These are phyloP conservation scores for Tuber magnatum DNA, from an alignment of 495 filamentous ascomycete genomes.

Conservation along the genomic window DNA sequence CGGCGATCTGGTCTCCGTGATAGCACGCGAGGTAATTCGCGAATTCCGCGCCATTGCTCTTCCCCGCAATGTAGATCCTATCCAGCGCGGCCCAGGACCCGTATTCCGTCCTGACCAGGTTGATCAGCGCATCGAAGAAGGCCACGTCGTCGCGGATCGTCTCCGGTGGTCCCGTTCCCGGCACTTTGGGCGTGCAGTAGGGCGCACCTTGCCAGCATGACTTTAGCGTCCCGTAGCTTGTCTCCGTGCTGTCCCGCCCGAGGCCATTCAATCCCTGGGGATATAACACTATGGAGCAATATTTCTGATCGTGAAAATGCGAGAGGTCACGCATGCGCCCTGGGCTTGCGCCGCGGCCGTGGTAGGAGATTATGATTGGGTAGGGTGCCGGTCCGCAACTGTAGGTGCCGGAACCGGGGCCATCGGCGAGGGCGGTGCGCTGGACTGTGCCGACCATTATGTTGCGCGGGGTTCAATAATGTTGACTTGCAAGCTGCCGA, in stretches of 20 bases:
- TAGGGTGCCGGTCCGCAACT: neutral
- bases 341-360: neutral
- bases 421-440: neutral
- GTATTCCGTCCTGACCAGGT: neutral
- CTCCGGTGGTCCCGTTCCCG: neutral
- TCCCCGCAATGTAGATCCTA: neutral
- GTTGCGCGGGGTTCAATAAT: constrained; percentile 67
- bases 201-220: constrained; percentile 3
- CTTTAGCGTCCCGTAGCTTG: neutral
- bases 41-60: constrained; percentile 6
- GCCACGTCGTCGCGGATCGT: neutral
- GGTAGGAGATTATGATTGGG: constrained; percentile 6
- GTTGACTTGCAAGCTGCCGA: constrained; percentile 55
- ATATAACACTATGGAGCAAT: neutral
- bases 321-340: neutral
- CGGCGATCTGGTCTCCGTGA: neutral
- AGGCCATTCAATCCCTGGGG: neutral
- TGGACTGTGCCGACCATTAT: too few species aligned
- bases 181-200: neutral
- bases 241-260: neutral
- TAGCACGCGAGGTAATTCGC: constrained; percentile 3
- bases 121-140: neutral
- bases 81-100: neutral
- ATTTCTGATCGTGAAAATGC: neutral
- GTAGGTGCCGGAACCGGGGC: neutral